A percentile compares a stretch with the other conserved stretches of the same genome.
These are phyloP conservation scores for Fraxinus latifolia DNA, from an alignment of 305 asterid genomes.

Conservation along the genomic window DNA sequence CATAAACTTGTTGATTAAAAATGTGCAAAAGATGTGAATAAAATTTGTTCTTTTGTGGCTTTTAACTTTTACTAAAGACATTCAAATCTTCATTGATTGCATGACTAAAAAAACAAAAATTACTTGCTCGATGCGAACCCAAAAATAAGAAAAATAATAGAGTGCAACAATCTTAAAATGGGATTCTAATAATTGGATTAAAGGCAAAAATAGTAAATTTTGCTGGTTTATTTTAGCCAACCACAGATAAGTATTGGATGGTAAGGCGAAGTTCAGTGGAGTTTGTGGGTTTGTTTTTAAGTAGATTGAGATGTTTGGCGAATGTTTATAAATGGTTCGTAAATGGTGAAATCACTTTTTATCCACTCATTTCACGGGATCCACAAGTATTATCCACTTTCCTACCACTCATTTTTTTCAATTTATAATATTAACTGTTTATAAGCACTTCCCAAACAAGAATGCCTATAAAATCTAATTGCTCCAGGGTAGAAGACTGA, in stretches of 20 bases:
- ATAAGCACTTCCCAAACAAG: background rate
- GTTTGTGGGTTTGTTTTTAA: background rate
- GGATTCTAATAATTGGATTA: background rate
- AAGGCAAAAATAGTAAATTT: background rate
- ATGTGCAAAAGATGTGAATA: background rate
- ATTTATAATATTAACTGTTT: too few species aligned
- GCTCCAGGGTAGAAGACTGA: background rate
- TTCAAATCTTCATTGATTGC: background rate
- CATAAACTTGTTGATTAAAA: background rate
- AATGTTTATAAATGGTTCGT: background rate
- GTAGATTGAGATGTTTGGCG: background rate
- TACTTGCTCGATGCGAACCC: background rate
- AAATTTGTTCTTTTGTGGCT: background rate
- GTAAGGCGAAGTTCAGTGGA: background rate
- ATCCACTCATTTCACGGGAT: background rate
- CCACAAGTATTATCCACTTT: background rate
- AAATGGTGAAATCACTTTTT: background rate
- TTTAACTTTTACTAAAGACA: background rate
- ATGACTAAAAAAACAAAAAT: background rate
- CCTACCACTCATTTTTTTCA: background rate
- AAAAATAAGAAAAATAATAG: background rate
- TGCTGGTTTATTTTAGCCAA: background rate
- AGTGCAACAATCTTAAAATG: background rate
- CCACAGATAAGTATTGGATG: background rate
- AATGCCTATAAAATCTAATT: background rate